Evolutionary conservation across 208 protist genomes (phyloP).

Genomic region (Sergeia podlipaevii): DNA sequence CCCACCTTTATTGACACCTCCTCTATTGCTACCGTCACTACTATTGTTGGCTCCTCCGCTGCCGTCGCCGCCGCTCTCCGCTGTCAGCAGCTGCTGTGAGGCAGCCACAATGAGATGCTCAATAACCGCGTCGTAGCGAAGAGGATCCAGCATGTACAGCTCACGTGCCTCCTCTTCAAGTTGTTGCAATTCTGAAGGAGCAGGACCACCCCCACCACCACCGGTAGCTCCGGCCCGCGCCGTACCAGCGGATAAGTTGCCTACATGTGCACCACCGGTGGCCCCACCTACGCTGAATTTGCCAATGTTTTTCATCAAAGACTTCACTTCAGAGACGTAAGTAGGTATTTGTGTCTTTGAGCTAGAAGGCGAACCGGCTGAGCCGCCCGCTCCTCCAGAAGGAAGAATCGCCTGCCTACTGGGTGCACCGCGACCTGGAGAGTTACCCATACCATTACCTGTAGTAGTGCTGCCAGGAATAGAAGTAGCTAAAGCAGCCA

Average conservation of each 20-base stretch:
- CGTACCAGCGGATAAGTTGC: not conserved
- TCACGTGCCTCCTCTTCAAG: constrained; percentile 61
- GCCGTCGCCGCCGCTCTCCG: constrained; percentile 1
- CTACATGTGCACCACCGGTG: not conserved
- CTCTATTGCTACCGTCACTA: no score
- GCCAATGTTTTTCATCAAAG: not conserved
- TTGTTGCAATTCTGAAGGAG: constrained; percentile 41
- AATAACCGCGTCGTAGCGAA: constrained; percentile 79
- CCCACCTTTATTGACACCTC: no score
- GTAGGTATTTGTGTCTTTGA: no score
- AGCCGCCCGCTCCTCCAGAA: not conserved
- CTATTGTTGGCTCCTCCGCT: not conserved
- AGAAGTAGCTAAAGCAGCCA: no score
- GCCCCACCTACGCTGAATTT: not conserved
- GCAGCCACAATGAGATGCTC: constrained; percentile 58
- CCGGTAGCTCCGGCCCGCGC: no score
- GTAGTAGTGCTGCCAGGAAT: no score
- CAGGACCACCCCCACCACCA: constrained; percentile 8
- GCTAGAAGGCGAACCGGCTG: no score
- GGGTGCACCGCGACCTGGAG: no score
- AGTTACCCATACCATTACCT: no score
- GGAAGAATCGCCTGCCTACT: no score
- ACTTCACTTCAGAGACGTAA: constrained; percentile 5
- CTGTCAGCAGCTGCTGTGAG: constrained; percentile 13
- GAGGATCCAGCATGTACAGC: constrained; percentile 75